These are phyloP conservation scores for Eimeria sp. DNA, from an alignment of 169 alveolate genomes.

Conservation along the genomic window DNA sequence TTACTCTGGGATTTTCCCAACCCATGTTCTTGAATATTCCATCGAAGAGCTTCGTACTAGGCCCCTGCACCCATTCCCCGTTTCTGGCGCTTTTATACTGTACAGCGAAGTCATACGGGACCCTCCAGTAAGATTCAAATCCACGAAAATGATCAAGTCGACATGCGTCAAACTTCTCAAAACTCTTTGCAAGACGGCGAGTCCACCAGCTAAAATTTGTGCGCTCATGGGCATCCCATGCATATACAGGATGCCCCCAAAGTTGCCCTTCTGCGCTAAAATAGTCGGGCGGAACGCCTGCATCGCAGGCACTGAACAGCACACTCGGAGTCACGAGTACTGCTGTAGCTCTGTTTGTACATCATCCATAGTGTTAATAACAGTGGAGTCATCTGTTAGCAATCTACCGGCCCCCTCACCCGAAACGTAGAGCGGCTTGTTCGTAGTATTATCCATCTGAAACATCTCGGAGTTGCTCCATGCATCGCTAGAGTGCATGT, in stretches of 20 bases:
- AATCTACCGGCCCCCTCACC: slow-evolving; percentile 40
- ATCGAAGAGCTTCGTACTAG: slow-evolving; percentile 74
- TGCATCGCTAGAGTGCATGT: slow-evolving; percentile 75
- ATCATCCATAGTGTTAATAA: not conserved
- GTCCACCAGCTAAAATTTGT: slow-evolving; percentile 81
- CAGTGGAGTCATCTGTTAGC: not conserved
- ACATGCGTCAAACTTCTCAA: slow-evolving; percentile 74
- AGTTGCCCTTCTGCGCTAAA: slow-evolving; percentile 82
- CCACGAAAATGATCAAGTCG: slow-evolving; percentile 84
- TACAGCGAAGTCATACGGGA: slow-evolving; percentile 72
- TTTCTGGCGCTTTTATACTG: slow-evolving; percentile 77
- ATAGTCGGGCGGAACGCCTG: slow-evolving; percentile 83
- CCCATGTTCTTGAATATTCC: slow-evolving; percentile 78
- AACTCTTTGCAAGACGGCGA: slow-evolving; percentile 61
- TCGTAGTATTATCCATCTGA: slow-evolving; percentile 74
- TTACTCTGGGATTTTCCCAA: slow-evolving; percentile 78
- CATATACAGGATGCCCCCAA: slow-evolving; percentile 84
- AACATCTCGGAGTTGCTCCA: slow-evolving; percentile 83
- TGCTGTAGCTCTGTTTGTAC: not conserved
- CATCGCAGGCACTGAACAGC: slow-evolving; percentile 14
- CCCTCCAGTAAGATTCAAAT: slow-evolving; percentile 83
- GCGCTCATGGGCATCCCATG: slow-evolving; percentile 79
- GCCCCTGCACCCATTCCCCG: slow-evolving; percentile 83
- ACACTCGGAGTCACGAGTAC: not conserved
- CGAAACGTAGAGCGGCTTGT: slow-evolving; percentile 80